phyloP scores from a whole-genome alignment of 129 eudicot species.

The Chrysanthemum seticuspe region DNA sequence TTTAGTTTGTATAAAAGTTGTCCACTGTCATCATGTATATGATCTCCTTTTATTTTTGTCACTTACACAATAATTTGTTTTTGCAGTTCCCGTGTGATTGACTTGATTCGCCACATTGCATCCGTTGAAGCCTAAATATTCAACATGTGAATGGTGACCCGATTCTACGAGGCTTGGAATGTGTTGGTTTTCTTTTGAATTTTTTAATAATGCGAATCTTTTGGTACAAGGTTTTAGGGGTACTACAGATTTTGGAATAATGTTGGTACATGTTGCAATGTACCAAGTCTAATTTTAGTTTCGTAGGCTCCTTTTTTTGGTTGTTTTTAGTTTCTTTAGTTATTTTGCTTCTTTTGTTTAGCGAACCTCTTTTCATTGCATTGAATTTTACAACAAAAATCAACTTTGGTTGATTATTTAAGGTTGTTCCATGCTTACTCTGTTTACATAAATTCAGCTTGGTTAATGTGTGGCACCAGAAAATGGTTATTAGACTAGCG shows the following conservation, averaged over 20 bases:
- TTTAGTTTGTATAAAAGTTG: not conserved
- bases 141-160: not conserved
- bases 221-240: slow-evolving; percentile 27
- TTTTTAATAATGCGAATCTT: slow-evolving; percentile 34
- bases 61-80: not conserved
- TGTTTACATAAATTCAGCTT: too few relatives aligned
- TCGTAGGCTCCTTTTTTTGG: too few relatives aligned
- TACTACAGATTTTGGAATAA: slow-evolving; percentile 25
- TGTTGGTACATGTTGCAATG: not conserved
- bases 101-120: slow-evolving; percentile 80
- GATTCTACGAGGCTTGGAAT: not conserved
- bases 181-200: slow-evolving; percentile 13
- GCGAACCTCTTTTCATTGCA: too few relatives aligned
- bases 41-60: not conserved
- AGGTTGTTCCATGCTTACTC: too few relatives aligned
- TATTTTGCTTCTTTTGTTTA: too few relatives aligned
- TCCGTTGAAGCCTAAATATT: slow-evolving; percentile 42
- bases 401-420: too few relatives aligned
- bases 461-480: too few relatives aligned
- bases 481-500: too few relatives aligned
- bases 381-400: too few relatives aligned
- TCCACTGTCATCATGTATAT: too few relatives aligned
- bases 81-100: slow-evolving; percentile 82
- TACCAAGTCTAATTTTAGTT: too few relatives aligned
- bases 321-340: too few relatives aligned